Evolutionary conservation across 805 yeast genomes (phyloP), one percentile per base, ranked within the genome.

Genomic region (Ogataea siamensis): DNA sequence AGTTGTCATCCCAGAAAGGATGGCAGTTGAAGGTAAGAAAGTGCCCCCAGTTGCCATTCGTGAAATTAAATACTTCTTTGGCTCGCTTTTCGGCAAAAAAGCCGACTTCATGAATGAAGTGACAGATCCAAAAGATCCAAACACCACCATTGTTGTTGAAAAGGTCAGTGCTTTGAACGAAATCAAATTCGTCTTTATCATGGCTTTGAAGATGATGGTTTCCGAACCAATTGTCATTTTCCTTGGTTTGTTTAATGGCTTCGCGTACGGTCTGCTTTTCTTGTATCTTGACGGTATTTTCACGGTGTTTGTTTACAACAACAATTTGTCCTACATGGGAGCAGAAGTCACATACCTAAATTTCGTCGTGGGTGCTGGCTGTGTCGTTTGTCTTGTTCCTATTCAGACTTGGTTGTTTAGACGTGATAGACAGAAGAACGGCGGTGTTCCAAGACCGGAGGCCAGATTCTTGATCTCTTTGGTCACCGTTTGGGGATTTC

Each of bases 401-500:
- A 24, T 60, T 25, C 65, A 62, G 46, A 60, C 63, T 7, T 55
- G 42, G 34, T 38, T 62, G 27, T 62, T 55, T 46, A 60, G 38
- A 38, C 50, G 42, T 22, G 60, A 53, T 43, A 57, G 61, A 47
- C 26, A 49, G 18, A 58, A 50, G 40, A 56, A 60, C 38, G 62
- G 58, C 24, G 66, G 66, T 35, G 37, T 57, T 30, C 53, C 56
- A 39, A 53, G 57, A 45, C 66, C 66, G 13, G 66, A 62, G 44
- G 63, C 60, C 26, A 55, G 66, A 49, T 62, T 62, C 44, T 32
- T 51, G 21, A 13, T 52, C 9, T 60, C 66, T 2, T 45, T 62
- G 37, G 59, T 62, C 18, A 52, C 59, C 3, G 64, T 60, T 25
- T 62, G 66, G 66, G 62, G 63, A 26, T 62, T 60, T 58, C 66